phyloP scores from a whole-genome alignment of 1,284 basidiomycete genomes.

The Cerioporus squamosus region DNA sequence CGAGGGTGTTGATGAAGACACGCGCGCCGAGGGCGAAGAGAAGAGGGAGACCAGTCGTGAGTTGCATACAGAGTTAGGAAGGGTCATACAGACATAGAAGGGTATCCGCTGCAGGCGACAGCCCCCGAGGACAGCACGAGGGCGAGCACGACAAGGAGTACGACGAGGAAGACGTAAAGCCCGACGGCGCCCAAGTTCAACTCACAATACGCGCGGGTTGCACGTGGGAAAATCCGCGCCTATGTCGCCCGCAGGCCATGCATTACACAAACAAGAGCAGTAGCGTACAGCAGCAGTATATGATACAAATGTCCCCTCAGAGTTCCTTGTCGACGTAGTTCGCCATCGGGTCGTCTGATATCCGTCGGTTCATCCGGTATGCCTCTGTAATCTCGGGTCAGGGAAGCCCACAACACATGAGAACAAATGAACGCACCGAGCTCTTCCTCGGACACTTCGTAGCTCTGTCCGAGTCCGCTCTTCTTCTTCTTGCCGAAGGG shows the following conservation, averaged over 20 bases:
- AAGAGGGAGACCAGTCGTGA: slow-evolving; percentile 48
- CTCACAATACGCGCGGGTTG: slow-evolving; percentile 9
- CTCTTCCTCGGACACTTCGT: slow-evolving; percentile 90
- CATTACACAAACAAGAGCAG: slow-evolving; percentile 18
- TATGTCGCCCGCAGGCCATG: neutral
- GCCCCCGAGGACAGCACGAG: slow-evolving; percentile 25
- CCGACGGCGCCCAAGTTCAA: slow-evolving; percentile 1
- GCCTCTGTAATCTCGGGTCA: slow-evolving; percentile 59
- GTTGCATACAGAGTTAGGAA: slow-evolving; percentile 35
- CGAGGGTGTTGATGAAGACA: slow-evolving; percentile 56
- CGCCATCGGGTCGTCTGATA: slow-evolving; percentile 87
- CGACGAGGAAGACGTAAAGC: slow-evolving; percentile 6
- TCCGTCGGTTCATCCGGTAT: slow-evolving; percentile 75
- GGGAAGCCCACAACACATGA: slow-evolving; percentile 1
- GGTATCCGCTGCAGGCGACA: slow-evolving; percentile 24
- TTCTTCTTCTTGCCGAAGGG: slow-evolving; percentile 60
- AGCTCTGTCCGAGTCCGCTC: slow-evolving; percentile 44
- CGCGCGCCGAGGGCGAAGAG: slow-evolving; percentile 68
- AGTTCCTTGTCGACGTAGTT: slow-evolving; percentile 72
- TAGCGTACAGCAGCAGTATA: slow-evolving; percentile 22
- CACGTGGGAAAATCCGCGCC: slow-evolving; percentile 18
- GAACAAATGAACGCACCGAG: slow-evolving; percentile 64
- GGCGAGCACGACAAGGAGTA: slow-evolving; percentile 19
- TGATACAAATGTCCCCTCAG: slow-evolving; percentile 25
- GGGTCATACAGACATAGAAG: slow-evolving; percentile 30